Evolutionary conservation across 305 asterid species (phyloP), one percentile per base, ranked within the genome.

Genomic region (Plantago coronopus): DNA sequence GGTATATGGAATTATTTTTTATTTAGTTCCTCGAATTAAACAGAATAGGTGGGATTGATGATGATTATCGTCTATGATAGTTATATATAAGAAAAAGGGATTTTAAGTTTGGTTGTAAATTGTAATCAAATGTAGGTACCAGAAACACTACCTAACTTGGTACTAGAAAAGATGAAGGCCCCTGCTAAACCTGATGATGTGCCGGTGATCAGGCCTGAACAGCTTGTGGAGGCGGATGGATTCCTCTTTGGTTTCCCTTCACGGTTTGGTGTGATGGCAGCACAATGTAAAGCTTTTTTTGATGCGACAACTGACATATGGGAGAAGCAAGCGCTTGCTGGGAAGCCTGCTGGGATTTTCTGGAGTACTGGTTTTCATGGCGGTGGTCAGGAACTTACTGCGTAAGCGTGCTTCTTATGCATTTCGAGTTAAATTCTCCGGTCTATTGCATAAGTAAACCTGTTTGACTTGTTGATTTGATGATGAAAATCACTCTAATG

Each of bases 281-380:
- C 97, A 14, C 97, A 90, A 61, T 79, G 68, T 57, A 85, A 90
- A 69, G 97, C 97, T 16, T 87, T 87, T 50, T 90, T 90, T 47
- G 96, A 90, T 70, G 74, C 95, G 63, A 85, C 89, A 1, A 2
- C 40, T 12, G 85, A 82, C 54, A 48, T 90, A 54, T 87, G 95
- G 96, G 85, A 77, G n/a, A 63, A 80, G 38, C 97, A 90, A 67
- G 84, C 90, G 3, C 95, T 90, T 61, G 95, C 97, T 31, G 96
- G 95, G n/a, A 90, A 85, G 72, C 97, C 97, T 29, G 97, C 97
- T 2, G 97, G 97, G 8, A 79, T 90, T 54, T 90, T 90, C 71
- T 85, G 96, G 97, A 85, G 95, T 80, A 90, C 97, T 0, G 97
- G 97, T 19, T 90, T 90, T 78, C 95, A 82, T 75, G 97, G 97